Conservation (phyloP, 192 early-diverging fungal genomes). For the Mortierella claussenii region DNA sequence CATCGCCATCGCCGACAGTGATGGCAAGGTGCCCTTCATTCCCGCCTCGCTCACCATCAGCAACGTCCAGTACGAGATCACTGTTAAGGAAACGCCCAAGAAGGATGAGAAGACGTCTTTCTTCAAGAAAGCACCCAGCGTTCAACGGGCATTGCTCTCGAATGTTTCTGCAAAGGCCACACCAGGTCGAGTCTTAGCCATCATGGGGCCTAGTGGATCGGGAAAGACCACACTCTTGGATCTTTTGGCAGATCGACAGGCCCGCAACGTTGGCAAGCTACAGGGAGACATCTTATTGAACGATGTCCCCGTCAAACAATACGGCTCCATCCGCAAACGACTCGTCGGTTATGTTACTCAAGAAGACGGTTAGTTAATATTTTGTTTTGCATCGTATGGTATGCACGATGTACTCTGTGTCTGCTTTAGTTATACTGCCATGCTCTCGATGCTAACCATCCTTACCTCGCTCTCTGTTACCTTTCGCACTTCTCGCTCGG, state of each 20-base stretch:
- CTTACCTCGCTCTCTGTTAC: no score
- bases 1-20: background rate
- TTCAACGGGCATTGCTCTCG: conserved; percentile 38
- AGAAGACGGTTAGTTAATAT: conserved; percentile 55
- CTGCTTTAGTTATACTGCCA: no score
- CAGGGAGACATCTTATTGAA: conserved; percentile 70
- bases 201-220: conserved; percentile 70
- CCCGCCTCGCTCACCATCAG: conserved; percentile 37
- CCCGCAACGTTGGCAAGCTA: conserved; percentile 50
- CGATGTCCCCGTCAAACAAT: conserved; percentile 59
- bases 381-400: no score
- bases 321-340: conserved; percentile 67
- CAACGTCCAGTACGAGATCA: conserved; percentile 42
- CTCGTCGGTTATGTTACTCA: conserved; percentile 67
- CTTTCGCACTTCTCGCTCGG: background rate
- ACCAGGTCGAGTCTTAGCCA: conserved; percentile 68
- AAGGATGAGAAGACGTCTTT: conserved; percentile 30
- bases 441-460: no score
- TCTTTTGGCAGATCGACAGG: conserved; percentile 66
- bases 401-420: no score
- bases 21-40: conserved; percentile 39
- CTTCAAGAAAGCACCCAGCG: conserved; percentile 37
- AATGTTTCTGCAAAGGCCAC: conserved; percentile 34
- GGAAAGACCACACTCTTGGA: conserved; percentile 74
- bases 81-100: conserved; percentile 25